Base-by-base conservation (phyloP, 2,329 filamentous ascomycete species). In the Pezicula rhizophila region DNA sequence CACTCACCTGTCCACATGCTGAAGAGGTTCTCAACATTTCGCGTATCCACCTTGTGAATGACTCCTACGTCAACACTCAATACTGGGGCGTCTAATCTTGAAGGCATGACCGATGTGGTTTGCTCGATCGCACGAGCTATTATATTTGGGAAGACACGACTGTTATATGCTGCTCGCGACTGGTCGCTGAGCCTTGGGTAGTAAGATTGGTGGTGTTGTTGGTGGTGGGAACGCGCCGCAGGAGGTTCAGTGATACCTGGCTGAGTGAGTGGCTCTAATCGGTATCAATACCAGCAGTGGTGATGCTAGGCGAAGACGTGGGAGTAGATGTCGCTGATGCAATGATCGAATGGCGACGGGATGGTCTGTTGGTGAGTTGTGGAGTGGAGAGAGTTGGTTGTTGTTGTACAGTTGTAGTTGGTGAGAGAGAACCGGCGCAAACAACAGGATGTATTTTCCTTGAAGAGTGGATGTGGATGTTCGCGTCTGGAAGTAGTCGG, bases 1-100 rank as follows among this genome's bases (percentile, higher is more conserved):
- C 39, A 47, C 87, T 79, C 72, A 95, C 90, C 89, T 68, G 89
- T 92, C 90, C 91, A 96, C 81, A 97, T 95, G 74, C 88, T 91
- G 72, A 93, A 95, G 45, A 97, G 81, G 65, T 91, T 95, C 71
- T 95, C 89, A 25, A 89, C 85, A 68, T 95, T 95, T 58, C 85
- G 80, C 1, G 92, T 96, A 71, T 97, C 91, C 63, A 97, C 89
- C 68, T 95, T 89, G 75, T 93, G 88, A 67, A 99, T 91, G 60
- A 92, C 86, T 66, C 85, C 88, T 56, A 89, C 84, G 73, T 96
- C 90, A 68, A 97, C 87, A 54, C 89, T 90, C 64, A 97, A 77
- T 66, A 97, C 87, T 63, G 92, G 87, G 52, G 86, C 85, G 68
- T 87, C 83, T 69, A 95, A 77, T 71, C 81, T 79, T 65, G 87